Conservation (phyloP, 768 basidiomycete species). For the Leucocoprinus birnbaumii region DNA sequence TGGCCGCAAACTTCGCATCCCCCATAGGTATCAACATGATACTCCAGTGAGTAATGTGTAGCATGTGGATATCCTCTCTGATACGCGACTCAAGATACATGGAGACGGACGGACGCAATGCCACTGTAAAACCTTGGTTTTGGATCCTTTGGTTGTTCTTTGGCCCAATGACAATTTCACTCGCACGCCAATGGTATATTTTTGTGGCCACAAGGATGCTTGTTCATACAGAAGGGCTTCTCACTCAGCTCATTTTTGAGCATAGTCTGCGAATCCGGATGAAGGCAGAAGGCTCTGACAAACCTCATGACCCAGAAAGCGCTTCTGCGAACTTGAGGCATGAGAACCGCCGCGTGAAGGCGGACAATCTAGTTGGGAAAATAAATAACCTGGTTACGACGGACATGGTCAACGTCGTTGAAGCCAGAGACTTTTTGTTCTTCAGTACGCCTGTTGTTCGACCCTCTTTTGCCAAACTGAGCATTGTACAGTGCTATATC, state of each 20-base stretch:
- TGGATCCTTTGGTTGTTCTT: constrained; percentile 15
- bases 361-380: constrained; percentile 55
- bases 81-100: constrained; percentile 17
- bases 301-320: background rate
- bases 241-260: constrained; percentile 38
- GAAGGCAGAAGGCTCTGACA: constrained; percentile 35
- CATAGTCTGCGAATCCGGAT: constrained; percentile 56
- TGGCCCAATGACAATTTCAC: constrained; percentile 2
- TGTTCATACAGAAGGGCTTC: constrained; percentile 43
- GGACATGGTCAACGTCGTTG: constrained; percentile 39
- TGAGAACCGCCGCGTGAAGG: constrained; percentile 4
- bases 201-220: constrained; percentile 42
- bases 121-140: constrained; percentile 16
- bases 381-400: constrained; percentile 73
- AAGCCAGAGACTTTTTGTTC: constrained; percentile 18
- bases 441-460: background rate
- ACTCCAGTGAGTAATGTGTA: constrained; percentile 26
- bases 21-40: constrained; percentile 41
- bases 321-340: background rate
- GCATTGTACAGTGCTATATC: constrained; percentile 24
- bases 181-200: constrained; percentile 28
- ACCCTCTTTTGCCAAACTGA: background rate
- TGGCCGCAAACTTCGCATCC: constrained; percentile 27
- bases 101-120: constrained; percentile 15
- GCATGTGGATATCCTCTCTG: background rate